These are phyloP conservation scores for Coemansia sp. DNA, from an alignment of 371 early-diverging fungal genomes.

Conservation along the genomic window DNA sequence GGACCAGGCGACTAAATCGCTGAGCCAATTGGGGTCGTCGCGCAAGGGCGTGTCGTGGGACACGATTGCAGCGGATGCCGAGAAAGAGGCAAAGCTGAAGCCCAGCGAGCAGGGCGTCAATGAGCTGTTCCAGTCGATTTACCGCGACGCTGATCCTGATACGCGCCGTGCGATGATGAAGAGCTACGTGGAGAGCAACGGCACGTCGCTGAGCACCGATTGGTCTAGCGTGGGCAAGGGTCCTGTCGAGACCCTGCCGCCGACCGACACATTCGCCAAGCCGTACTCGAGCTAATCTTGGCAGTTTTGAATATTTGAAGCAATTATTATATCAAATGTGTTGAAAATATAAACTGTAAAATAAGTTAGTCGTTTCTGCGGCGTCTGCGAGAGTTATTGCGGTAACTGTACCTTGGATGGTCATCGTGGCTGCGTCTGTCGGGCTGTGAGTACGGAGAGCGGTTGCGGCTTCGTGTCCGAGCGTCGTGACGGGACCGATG, in stretches of 20 bases:
- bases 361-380: conserved; percentile 18
- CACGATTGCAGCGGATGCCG: conserved; percentile 63
- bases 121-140: conserved; percentile 88
- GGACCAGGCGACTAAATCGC: conserved; percentile 14
- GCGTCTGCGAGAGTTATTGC: conserved; percentile 35
- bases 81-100: conserved; percentile 72
- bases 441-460: conserved; percentile 24
- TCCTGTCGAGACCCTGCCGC: conserved; percentile 81
- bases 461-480: conserved; percentile 8
- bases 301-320: too few relatives aligned
- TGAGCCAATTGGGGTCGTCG: conserved; percentile 15
- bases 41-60: conserved; percentile 68
- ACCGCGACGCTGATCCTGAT: conserved; percentile 88
- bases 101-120: conserved; percentile 85
- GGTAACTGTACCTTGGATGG: conserved; percentile 1
- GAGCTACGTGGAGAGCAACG: conserved; percentile 92
- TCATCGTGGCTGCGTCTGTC: conserved; percentile 16
- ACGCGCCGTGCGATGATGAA: conserved; percentile 97
- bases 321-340: too few relatives aligned
- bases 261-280: conserved; percentile 88
- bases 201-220: conserved; percentile 93
- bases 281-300: conserved; percentile 47
- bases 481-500: conserved; percentile 14
- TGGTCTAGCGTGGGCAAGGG: conserved; percentile 91
- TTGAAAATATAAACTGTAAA: too few relatives aligned